Conservation (phyloP, 2,329 filamentous ascomycete genomes). For the Apiospora arundinis region DNA sequence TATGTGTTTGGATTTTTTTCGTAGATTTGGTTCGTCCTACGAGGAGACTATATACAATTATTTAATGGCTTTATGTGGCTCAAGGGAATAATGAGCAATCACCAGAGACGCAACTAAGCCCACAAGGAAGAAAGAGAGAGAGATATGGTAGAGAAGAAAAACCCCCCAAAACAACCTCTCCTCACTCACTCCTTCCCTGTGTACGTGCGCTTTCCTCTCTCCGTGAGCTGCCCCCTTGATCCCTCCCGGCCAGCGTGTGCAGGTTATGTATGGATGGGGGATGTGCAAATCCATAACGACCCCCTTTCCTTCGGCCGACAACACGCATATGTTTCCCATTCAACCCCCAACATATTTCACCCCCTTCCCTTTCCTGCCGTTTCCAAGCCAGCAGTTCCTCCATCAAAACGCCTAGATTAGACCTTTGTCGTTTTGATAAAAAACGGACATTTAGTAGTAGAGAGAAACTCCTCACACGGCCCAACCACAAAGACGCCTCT, state of each 20-base stretch:
- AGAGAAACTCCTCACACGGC: background rate
- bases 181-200: background rate
- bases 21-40: conserved; percentile 15
- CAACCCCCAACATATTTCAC: background rate
- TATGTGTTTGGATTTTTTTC: conserved; percentile 12
- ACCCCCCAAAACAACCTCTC: background rate
- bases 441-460: background rate
- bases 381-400: background rate
- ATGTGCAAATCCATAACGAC: background rate
- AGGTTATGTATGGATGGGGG: background rate
- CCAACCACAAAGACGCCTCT: background rate
- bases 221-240: background rate
- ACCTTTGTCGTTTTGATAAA: background rate
- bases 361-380: background rate
- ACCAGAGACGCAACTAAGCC: conserved; percentile 12
- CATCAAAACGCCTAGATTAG: conserved; percentile 15
- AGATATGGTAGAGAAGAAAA: background rate
- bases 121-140: background rate
- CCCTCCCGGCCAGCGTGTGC: background rate
- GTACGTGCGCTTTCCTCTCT: background rate
- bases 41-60: conserved; percentile 19
- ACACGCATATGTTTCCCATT: background rate
- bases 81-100: background rate
- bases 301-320: background rate
- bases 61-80: background rate